A percentile compares a stretch with the other conserved stretches of the same genome.
Evolutionary conservation across 1,139 yeast species (phyloP).

Genomic region (Diutina mesorugosa): DNA sequence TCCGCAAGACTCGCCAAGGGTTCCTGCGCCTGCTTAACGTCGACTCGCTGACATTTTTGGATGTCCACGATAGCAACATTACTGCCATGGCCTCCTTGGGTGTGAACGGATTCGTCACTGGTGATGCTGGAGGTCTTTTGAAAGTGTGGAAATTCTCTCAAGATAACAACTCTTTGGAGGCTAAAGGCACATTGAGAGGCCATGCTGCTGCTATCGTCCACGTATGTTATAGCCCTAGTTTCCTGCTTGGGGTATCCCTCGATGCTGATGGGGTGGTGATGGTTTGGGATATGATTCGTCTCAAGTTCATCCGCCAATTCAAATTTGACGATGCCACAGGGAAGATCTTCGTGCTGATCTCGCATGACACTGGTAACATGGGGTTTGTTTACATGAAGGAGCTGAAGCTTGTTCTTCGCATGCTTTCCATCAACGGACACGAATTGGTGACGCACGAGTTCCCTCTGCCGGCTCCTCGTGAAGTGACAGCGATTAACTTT

Average conservation of each 20-base stretch:
- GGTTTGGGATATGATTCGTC: slow-evolving; percentile 48
- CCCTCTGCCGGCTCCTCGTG: not conserved
- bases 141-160: slow-evolving; percentile 37
- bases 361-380: slow-evolving; percentile 46
- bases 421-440: not conserved
- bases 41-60: slow-evolving; percentile 27
- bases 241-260: slow-evolving; percentile 36
- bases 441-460: not conserved
- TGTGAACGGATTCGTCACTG: slow-evolving; percentile 32
- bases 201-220: slow-evolving; percentile 32
- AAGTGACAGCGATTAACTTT: not conserved
- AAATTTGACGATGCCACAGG: not conserved
- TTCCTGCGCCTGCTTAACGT: slow-evolving; percentile 20
- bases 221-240: slow-evolving; percentile 34
- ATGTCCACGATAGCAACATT: slow-evolving; percentile 25
- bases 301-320: slow-evolving; percentile 34
- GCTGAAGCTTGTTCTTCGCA: not conserved
- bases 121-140: slow-evolving; percentile 41
- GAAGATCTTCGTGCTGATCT: slow-evolving; percentile 26
- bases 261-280: slow-evolving; percentile 38
- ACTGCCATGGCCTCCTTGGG: slow-evolving; percentile 24
- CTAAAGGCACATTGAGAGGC: slow-evolving; percentile 37
- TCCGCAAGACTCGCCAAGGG: slow-evolving; percentile 15
- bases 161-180: slow-evolving; percentile 23
- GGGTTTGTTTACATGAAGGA: not conserved